Evolutionary conservation across 139 green algal genomes (phyloP).

Genomic region (Chlorella sorokiniana): DNA sequence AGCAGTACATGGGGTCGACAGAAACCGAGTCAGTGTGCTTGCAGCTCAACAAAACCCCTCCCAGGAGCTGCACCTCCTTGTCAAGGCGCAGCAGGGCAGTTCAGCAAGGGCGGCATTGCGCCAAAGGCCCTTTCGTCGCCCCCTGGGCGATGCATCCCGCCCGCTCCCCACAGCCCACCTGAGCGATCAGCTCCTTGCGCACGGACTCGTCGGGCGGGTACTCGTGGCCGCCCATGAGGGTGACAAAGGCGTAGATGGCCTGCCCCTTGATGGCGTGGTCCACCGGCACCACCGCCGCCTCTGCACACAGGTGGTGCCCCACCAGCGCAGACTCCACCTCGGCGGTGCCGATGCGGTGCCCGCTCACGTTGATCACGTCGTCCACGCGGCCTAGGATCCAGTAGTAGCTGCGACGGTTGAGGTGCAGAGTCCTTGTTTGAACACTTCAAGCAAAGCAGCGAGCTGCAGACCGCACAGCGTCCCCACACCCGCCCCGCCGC

Average conservation of each 20-base stretch:
- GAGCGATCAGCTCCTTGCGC: conserved; percentile 67
- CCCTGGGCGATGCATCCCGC: neutral
- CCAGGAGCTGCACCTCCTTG: too few species aligned
- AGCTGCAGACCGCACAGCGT: too few species aligned
- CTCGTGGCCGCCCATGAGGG: conserved; percentile 67
- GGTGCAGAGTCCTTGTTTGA: neutral
- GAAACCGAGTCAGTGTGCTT: neutral
- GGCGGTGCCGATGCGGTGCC: conserved; percentile 93
- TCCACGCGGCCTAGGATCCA: conserved; percentile 94
- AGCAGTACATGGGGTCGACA: neutral
- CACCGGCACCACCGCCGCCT: conserved; percentile 91
- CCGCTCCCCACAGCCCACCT: conserved; percentile 47
- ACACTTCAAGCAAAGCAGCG: too few species aligned
- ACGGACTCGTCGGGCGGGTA: conserved; percentile 57
- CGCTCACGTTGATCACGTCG: conserved; percentile 91
- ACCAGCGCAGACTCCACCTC: conserved; percentile 94
- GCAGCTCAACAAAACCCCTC: too few species aligned
- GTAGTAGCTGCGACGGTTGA: conserved; percentile 53
- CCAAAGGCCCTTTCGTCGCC: neutral
- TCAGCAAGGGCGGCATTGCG: too few species aligned
- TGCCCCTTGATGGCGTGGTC: conserved; percentile 91
- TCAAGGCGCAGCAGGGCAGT: too few species aligned
- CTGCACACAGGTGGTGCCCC: conserved; percentile 73
- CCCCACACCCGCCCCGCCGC: too few species aligned
- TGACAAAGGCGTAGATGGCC: conserved; percentile 97